Evolutionary conservation across 1,284 basidiomycete genomes (phyloP).

Genomic region (Ustilago esculenta): DNA sequence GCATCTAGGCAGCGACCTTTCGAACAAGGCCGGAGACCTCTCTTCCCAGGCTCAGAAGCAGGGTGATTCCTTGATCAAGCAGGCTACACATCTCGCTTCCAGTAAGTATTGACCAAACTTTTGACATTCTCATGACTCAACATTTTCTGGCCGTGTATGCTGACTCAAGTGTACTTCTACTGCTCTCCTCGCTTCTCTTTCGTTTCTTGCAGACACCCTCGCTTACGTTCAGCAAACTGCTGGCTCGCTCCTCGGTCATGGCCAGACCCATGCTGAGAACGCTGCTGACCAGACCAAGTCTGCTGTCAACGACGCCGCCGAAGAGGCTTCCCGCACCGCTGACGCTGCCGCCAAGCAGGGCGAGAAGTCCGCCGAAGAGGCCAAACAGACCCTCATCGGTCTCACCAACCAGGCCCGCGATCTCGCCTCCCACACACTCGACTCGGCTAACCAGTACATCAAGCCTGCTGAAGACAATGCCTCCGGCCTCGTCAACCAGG

Average conservation of each 20-base stretch:
- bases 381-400: constrained; percentile 46
- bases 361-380: constrained; percentile 45
- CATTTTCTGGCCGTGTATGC: too few species aligned
- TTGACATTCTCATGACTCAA: too few species aligned
- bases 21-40: constrained; percentile 37
- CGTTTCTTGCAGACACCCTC: constrained; percentile 28
- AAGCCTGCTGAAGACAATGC: constrained; percentile 48
- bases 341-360: constrained; percentile 47
- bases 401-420: constrained; percentile 53
- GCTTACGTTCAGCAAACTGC: constrained; percentile 53
- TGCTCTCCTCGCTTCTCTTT: not conserved
- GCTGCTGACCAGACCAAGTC: constrained; percentile 46
- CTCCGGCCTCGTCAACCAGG: constrained; percentile 41
- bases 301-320: constrained; percentile 44
- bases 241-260: constrained; percentile 42
- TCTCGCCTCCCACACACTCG: constrained; percentile 49
- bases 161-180: not conserved
- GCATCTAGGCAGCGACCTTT: constrained; percentile 36
- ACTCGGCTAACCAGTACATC: constrained; percentile 56
- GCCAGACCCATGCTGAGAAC: constrained; percentile 32
- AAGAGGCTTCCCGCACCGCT: constrained; percentile 36
- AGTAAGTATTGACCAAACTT: too few species aligned
- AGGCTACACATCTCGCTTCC: constrained; percentile 45
- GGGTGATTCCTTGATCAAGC: constrained; percentile 41
- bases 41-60: constrained; percentile 36